A percentile compares a stretch with the other conserved stretches of the same genome.
Evolutionary conservation across 805 yeast species (phyloP).

Genomic region (Ogataea ramenticola): DNA sequence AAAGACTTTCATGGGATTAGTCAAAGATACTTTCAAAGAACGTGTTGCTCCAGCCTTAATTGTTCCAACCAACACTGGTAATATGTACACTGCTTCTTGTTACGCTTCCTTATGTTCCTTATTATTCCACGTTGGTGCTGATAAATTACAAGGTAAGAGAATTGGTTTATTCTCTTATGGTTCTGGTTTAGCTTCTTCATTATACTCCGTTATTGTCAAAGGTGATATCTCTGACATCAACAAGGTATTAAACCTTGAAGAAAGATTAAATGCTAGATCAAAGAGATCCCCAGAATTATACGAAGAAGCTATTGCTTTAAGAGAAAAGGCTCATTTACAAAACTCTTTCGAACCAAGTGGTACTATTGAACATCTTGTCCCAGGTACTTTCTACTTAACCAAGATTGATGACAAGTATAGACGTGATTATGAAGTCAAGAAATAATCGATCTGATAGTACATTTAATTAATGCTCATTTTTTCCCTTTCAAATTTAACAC

Average conservation of each 20-base stretch:
- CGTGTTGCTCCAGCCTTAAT: conserved; percentile 74
- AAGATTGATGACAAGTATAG: conserved; percentile 83
- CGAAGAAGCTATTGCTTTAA: conserved; percentile 70
- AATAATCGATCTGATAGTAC: conserved; percentile 25
- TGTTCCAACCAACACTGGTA: conserved; percentile 95
- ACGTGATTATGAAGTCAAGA: conserved; percentile 70
- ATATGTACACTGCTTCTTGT: conserved; percentile 93
- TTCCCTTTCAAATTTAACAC: too few relatives aligned
- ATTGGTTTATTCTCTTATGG: conserved; percentile 95
- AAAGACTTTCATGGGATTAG: conserved; percentile 72
- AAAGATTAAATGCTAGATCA: conserved; percentile 59
- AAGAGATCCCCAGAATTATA: conserved; percentile 71
- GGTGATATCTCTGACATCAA: conserved; percentile 74
- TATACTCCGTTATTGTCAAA: conserved; percentile 70
- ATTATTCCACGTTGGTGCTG: conserved; percentile 67
- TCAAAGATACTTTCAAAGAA: conserved; percentile 60
- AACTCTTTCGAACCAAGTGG: conserved; percentile 79
- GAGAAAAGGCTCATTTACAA: conserved; percentile 86
- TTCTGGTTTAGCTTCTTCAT: conserved; percentile 91
- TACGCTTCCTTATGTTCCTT: conserved; percentile 83
- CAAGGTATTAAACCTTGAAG: conserved; percentile 56
- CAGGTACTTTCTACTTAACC: conserved; percentile 79
- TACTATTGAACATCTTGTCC: conserved; percentile 56
- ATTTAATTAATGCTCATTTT: too few relatives aligned
- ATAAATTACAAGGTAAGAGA: conserved; percentile 71